Conservation (phyloP, 768 basidiomycete genomes). For the Sporobolomyces roseus region DNA sequence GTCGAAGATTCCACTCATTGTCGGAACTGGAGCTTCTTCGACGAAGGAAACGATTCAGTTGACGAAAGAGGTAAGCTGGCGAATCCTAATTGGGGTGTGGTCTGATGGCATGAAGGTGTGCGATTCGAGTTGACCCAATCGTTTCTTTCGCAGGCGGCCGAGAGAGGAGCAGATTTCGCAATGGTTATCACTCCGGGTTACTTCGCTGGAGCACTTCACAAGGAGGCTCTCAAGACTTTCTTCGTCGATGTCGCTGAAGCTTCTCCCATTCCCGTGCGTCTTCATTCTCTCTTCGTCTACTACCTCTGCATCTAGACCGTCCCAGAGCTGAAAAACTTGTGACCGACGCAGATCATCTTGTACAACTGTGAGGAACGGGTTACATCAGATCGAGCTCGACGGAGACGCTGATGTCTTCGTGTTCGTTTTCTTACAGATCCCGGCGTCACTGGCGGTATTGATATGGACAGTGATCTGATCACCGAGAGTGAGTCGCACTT, state of each 20-base stretch:
- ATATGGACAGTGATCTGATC: conserved; percentile 84
- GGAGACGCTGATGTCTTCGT: too few relatives aligned
- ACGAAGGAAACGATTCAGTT: conserved; percentile 68
- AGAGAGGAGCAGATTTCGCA: conserved; percentile 76
- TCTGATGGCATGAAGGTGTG: too few relatives aligned
- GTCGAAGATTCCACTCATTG: conserved; percentile 63
- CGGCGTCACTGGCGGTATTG: conserved; percentile 80
- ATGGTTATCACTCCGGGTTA: conserved; percentile 69
- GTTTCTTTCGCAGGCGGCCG: too few relatives aligned
- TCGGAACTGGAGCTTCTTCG: conserved; percentile 76
- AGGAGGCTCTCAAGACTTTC: conserved; percentile 69
- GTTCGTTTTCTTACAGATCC: conserved; percentile 60
- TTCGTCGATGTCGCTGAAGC: conserved; percentile 71
- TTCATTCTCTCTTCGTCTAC: conserved; percentile 49
- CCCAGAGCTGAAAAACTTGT: background rate
- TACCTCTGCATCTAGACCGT: background rate
- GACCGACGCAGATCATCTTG: conserved; percentile 2
- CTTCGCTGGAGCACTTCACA: conserved; percentile 51
- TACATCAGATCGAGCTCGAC: too few relatives aligned
- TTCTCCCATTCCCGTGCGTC: conserved; percentile 78
- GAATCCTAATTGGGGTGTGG: too few relatives aligned
- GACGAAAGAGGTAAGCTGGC: too few relatives aligned
- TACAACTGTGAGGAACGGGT: conserved; percentile 31
- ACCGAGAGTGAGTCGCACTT: conserved; percentile 41
- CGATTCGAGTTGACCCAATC: background rate